Evolutionary conservation across 2,329 filamentous ascomycete genomes (phyloP).

Genomic region (Cercospora janseana): DNA sequence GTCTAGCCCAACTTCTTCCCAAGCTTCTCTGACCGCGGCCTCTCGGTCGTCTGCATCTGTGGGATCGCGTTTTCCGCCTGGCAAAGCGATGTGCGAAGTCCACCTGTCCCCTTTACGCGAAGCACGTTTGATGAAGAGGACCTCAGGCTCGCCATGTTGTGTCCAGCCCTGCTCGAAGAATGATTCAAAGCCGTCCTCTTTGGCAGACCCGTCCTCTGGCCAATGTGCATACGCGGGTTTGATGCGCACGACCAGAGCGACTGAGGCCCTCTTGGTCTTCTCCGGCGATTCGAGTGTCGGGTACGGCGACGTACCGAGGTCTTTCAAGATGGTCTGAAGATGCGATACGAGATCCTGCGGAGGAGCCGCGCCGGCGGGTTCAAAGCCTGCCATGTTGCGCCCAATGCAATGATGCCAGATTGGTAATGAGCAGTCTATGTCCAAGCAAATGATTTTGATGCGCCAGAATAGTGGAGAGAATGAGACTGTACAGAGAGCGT

Average conservation of each 20-base stretch:
- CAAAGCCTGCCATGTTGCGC: constrained; percentile 16
- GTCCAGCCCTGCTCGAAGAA: constrained; percentile 68
- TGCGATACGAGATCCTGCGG: constrained; percentile 38
- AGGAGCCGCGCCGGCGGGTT: background rate
- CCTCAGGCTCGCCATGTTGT: constrained; percentile 62
- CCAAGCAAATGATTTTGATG: too few relatives aligned
- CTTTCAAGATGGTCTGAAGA: constrained; percentile 44
- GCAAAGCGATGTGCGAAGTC: constrained; percentile 67
- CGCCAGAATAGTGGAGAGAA: too few relatives aligned
- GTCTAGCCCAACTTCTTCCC: constrained; percentile 64
- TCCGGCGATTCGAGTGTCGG: constrained; percentile 50
- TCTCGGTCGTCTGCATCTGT: constrained; percentile 62
- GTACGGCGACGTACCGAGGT: constrained; percentile 48
- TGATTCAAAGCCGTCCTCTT: constrained; percentile 42
- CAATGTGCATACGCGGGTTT: constrained; percentile 58
- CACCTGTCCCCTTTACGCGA: constrained; percentile 64
- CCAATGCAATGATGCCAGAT: too few relatives aligned
- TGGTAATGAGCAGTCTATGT: constrained; percentile 1
- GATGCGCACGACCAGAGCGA: constrained; percentile 63
- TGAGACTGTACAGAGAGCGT: too few relatives aligned
- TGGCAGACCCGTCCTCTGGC: constrained; percentile 37
- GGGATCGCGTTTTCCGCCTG: constrained; percentile 65
- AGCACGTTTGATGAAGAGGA: constrained; percentile 70
- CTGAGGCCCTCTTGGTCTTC: constrained; percentile 61
- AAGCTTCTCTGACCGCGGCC: constrained; percentile 62